Evolutionary conservation across 208 protist genomes (phyloP), one percentile per base, ranked within the genome.

Genomic region (Borovskyia barvae): DNA sequence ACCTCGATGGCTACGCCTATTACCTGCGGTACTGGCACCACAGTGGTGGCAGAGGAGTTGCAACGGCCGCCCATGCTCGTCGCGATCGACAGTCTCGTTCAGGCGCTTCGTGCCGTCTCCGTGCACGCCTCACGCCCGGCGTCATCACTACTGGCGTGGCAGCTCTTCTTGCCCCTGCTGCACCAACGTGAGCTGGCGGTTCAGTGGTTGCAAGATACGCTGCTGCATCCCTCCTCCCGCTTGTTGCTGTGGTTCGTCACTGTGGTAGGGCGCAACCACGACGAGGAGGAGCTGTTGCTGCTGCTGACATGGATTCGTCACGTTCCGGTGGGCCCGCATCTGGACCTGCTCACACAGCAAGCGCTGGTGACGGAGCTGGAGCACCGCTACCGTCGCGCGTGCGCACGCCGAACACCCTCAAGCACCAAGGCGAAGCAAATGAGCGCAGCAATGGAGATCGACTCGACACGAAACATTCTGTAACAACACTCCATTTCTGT

Each of bases 221-320:
- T 82, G 5, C 41, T 77, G n/a, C 22, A 3, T 6, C 60, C 75
- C 5, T 65, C 67, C 1, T 32, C 50, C 9, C 3, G 24, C 9
- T 26, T 87, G 5, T 17, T 79, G 8, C 11, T 55, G 17, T 87
- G 80, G 80, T n/a, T 77, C 8, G 59, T 65, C 22, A 55, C 59
- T 20, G 56, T 52, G 2, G 28, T 74, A 3, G 33, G 61, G 15
- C 59, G 46, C 43, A 63, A n/a, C n/a, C n/a, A 32, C 2, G 60
- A 81, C 40, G 17, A n/a, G 1, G 29, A 63, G 22, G 30, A 33
- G 17, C 47, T 47, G 26, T 26, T 43, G 8, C 28, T 61, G 19
- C 36, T 35, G 36, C 47, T 28, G 30, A 15, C 11, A 17, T 58
- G 61, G 51, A 12, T 69, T 29, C 29, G 2, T n/a, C 30, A 39